Base-by-base conservation (phyloP, 2,329 filamentous ascomycete genomes). In the Zarea fungicola region DNA sequence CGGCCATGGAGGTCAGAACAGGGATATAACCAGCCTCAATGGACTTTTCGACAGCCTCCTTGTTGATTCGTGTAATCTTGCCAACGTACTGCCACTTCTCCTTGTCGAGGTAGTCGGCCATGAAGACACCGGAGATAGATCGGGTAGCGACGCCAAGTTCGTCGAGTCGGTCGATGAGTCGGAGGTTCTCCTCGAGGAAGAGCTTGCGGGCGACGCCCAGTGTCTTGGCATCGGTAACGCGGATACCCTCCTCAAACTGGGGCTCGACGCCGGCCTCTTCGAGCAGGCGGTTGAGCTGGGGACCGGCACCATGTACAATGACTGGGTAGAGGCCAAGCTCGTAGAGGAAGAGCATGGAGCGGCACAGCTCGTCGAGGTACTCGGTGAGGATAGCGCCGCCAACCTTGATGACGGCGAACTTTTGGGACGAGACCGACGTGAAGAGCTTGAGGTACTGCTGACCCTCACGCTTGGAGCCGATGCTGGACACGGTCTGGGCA, bases 401-500 rank as follows among this genome's bases (percentile, higher is more conserved):
- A 49, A 97, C 92, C 76, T 99, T 99, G 71, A 99, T 95, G 42
- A 99, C 92, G 57, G 91, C 92, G 68, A 97, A 99, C 65, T 95
- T 90, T 73, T 97, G 91, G 29, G 90, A 95, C 37, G 90, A 93
- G 54, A 96, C 91, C 28, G 91, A 96, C 58, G 87, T 93, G 77
- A 99, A 99, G 67, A 97, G 90, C 57, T 91, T 93, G 52, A 97
- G 84, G 70, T 97, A 97, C 70, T 97, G 92, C 75, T 96, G 89
- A 55, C 95, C 89, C 74, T 99, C 92, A 53, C 92, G 80, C 79
- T 95, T 95, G 55, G 90, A 96, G 54, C 90, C 92, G 66, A 97
- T 95, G 71, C 92, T 96, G 74, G 89, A 95, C 58, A 97, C 78
- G 52, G 96, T 80, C 63, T 62, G 70, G 55, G 59, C 61, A 26